Percentiles rank a stretch among this genome's conserved stretches.
phyloP scores from a whole-genome alignment of 2,329 filamentous ascomycete species.

The Hypocrella siamensis region DNA sequence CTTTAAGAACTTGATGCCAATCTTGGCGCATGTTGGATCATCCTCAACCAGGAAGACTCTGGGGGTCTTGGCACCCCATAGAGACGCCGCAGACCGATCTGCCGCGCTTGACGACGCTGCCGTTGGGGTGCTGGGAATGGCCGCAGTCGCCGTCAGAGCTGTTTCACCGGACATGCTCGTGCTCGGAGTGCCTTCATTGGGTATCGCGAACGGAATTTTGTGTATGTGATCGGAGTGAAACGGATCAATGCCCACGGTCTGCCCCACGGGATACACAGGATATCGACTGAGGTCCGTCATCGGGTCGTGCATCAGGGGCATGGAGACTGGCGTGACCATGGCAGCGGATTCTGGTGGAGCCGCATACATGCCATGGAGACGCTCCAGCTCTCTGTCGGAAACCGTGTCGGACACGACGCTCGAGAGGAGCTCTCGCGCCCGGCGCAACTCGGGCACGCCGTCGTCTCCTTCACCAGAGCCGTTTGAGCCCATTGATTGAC shows the following conservation, averaged over 20 bases:
- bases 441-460: slow-evolving; percentile 34
- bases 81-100: slow-evolving; percentile 23
- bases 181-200: slow-evolving; percentile 35
- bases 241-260: slow-evolving; percentile 83
- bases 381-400: slow-evolving; percentile 38
- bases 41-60: slow-evolving; percentile 85
- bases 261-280: slow-evolving; percentile 80
- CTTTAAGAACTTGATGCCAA: slow-evolving; percentile 51
- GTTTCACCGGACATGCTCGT: slow-evolving; percentile 22
- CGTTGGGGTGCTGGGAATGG: slow-evolving; percentile 6
- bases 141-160: slow-evolving; percentile 5
- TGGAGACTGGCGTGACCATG: slow-evolving; percentile 22
- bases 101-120: slow-evolving; percentile 9
- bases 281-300: slow-evolving; percentile 39
- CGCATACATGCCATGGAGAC: slow-evolving; percentile 36
- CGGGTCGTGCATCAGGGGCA: slow-evolving; percentile 35
- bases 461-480: slow-evolving; percentile 30
- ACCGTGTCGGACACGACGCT: slow-evolving; percentile 34
- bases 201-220: slow-evolving; percentile 73
- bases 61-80: slow-evolving; percentile 50
- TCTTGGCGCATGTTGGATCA: slow-evolving; percentile 50
- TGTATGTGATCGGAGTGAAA: slow-evolving; percentile 90
- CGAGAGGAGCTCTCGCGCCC: slow-evolving; percentile 40
- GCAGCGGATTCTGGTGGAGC: slow-evolving; percentile 37
- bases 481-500: slow-evolving; percentile 16